Evolutionary conservation across 2,329 filamentous ascomycete species (phyloP).

Genomic region (Fusarium burgessii): DNA sequence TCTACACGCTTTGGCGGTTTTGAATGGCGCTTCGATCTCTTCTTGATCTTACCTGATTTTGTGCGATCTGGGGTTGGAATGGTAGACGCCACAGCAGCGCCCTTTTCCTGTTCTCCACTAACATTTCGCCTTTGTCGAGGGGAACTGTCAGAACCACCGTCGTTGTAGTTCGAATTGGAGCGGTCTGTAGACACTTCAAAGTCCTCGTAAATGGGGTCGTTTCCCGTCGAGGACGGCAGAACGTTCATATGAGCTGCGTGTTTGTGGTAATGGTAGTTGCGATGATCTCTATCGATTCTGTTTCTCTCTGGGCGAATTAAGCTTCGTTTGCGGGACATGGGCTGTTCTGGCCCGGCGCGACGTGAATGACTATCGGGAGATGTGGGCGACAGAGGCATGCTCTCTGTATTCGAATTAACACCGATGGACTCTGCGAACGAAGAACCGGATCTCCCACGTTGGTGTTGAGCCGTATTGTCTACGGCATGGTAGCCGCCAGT

Average conservation of each 20-base stretch:
- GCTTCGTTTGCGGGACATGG: constrained; percentile 80
- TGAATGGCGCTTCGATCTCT: constrained; percentile 60
- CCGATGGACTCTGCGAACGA: constrained; percentile 71
- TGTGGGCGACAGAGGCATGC: constrained; percentile 65
- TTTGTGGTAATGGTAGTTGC: constrained; percentile 95
- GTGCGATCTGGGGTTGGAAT: constrained; percentile 54
- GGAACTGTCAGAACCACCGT: constrained; percentile 60
- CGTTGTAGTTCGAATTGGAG: constrained; percentile 61
- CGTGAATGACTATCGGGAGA: constrained; percentile 49
- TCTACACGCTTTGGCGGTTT: constrained; percentile 65
- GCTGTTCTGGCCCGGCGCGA: constrained; percentile 48
- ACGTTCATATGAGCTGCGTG: constrained; percentile 94
- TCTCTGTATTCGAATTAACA: constrained; percentile 68
- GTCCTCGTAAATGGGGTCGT: constrained; percentile 88
- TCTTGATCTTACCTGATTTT: constrained; percentile 73
- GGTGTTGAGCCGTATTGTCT: constrained; percentile 57
- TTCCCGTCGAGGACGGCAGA: constrained; percentile 89
- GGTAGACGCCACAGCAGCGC: constrained; percentile 42
- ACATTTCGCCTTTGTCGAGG: constrained; percentile 53
- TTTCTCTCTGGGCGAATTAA: constrained; percentile 90
- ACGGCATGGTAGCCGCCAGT: constrained; percentile 65
- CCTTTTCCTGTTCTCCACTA: constrained; percentile 52
- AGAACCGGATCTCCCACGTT: constrained; percentile 68
- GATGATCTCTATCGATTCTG: constrained; percentile 86
- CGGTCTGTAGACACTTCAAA: constrained; percentile 73